Percentiles rank a stretch among this genome's conserved stretches.
phyloP scores from a whole-genome alignment of 805 yeast species.

The Kuraishia piskuri region DNA sequence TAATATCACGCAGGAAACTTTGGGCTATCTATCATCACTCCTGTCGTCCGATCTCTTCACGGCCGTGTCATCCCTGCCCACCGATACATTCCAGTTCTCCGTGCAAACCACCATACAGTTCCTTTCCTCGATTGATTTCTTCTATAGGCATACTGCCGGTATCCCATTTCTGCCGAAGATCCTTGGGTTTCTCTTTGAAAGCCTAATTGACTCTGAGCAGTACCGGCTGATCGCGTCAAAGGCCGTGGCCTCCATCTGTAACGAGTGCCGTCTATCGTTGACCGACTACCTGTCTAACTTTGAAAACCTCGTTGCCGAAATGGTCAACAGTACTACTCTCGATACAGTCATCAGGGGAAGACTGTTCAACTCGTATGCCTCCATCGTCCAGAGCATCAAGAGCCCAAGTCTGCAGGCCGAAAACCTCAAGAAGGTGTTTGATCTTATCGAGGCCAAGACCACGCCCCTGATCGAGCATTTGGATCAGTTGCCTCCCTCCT shows the following conservation, averaged over 20 bases:
- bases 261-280: slow-evolving; percentile 38
- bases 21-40: slow-evolving; percentile 14
- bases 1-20: slow-evolving; percentile 15
- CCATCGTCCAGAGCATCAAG: slow-evolving; percentile 46
- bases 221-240: slow-evolving; percentile 35
- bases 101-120: slow-evolving; percentile 45
- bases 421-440: slow-evolving; percentile 14
- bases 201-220: slow-evolving; percentile 19
- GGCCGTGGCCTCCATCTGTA: slow-evolving; percentile 52
- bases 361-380: slow-evolving; percentile 52
- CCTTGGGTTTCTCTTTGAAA: slow-evolving; percentile 36
- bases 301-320: slow-evolving; percentile 35
- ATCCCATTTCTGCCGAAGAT: slow-evolving; percentile 35
- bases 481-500: slow-evolving; percentile 4
- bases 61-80: slow-evolving; percentile 5
- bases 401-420: slow-evolving; percentile 36
- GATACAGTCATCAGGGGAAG: slow-evolving; percentile 47
- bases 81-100: slow-evolving; percentile 15
- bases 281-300: slow-evolving; percentile 35
- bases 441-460: slow-evolving; percentile 14
- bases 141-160: slow-evolving; percentile 41
- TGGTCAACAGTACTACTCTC: slow-evolving; percentile 30
- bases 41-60: slow-evolving; percentile 22
- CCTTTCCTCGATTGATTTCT: slow-evolving; percentile 52
- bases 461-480: slow-evolving; percentile 8